Evolutionary conservation across 805 yeast genomes (phyloP), one percentile per base, ranked within the genome.

Genomic region (Candida adriatica): DNA sequence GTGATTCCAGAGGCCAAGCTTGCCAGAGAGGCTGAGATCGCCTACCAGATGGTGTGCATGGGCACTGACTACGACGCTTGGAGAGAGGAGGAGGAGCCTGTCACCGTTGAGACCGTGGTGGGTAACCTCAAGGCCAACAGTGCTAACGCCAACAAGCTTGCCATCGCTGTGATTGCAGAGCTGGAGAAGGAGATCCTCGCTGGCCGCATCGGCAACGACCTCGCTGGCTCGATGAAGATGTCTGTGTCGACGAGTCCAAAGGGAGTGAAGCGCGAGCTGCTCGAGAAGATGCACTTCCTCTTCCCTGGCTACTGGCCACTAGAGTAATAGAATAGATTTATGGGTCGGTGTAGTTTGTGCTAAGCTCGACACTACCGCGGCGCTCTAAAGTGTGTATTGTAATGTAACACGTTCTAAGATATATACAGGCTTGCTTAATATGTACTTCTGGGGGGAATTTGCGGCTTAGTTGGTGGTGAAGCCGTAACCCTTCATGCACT

Each of bases 1-100:
- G 92, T 86, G 35, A 61, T 92, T 38, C 99, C 99, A n/a, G 99
- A 92, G 64, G 80, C 95, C 24, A 92, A 92, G 58, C 71, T 92
- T 42, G 98, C 99, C 4, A 75, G 94, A 53, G 99, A 92, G 62
- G 96, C 97, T 27, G 99, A 92, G 61, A 79, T 92, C 43, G 71
- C 95, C 18, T 92, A 92, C 62, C 97, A 90, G 61, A 92, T 92
- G 96, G 73, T 92, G 43, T 92, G 99, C 62, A 92, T 92, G 99
- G 80, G 95, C 2, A 92, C 99, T 4, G 99, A 92, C 59, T 92
- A 92, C 61, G 99, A 92, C 55, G 94, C 98, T 16, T 92, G 99
- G 99, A 83, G 87, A 54, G 94, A 81, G 49, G 75, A 73, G 33
- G 97, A 79, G 54, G 96, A 90, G 52, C 90, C 97, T 3, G 99